A percentile compares a stretch with the other conserved stretches of the same genome.
phyloP scores from a whole-genome alignment of 2,329 filamentous ascomycete genomes.

The Cladorrhinum sp. region DNA sequence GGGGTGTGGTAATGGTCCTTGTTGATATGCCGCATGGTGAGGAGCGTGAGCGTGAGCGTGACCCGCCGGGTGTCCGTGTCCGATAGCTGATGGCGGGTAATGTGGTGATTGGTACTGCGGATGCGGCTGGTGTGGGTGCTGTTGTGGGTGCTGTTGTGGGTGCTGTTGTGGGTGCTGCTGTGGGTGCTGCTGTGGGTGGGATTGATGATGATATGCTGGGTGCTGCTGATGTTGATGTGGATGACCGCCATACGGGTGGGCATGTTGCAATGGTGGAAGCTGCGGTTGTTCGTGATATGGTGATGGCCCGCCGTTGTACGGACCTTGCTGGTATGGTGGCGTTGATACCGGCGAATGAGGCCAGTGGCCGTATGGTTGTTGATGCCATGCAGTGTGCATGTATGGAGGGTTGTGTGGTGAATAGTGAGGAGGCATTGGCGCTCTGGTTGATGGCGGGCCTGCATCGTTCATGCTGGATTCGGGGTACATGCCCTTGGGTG shows the following conservation, averaged over 20 bases:
- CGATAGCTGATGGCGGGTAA: constrained; percentile 3
- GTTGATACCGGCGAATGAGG: constrained; percentile 3
- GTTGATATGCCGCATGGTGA: background rate
- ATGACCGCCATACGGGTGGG: background rate
- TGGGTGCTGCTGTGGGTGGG: constrained; percentile 20
- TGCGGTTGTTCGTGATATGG: constrained; percentile 12
- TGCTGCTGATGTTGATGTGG: background rate
- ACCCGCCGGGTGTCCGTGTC: constrained; percentile 21
- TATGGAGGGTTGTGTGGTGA: constrained; percentile 2
- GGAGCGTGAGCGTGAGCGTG: constrained; percentile 21
- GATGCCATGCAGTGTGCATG: background rate
- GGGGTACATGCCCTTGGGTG: constrained; percentile 92
- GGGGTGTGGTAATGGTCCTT: constrained; percentile 31
- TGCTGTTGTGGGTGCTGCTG: constrained; percentile 14
- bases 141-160: constrained; percentile 12
- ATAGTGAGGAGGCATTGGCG: constrained; percentile 51
- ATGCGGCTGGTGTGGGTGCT: constrained; percentile 10
- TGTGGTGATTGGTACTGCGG: background rate
- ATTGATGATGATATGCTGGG: constrained; percentile 5
- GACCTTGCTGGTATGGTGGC: constrained; percentile 3
- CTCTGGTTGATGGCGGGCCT: constrained; percentile 75
- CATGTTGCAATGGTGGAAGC: background rate
- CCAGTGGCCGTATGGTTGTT: constrained; percentile 1
- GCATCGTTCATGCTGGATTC: constrained; percentile 91
- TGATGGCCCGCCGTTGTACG: constrained; percentile 12